A percentile compares a stretch with the other conserved stretches of the same genome.
Evolutionary conservation across 164 flowering plant genomes (phyloP).

Genomic region (Annona squamosa): DNA sequence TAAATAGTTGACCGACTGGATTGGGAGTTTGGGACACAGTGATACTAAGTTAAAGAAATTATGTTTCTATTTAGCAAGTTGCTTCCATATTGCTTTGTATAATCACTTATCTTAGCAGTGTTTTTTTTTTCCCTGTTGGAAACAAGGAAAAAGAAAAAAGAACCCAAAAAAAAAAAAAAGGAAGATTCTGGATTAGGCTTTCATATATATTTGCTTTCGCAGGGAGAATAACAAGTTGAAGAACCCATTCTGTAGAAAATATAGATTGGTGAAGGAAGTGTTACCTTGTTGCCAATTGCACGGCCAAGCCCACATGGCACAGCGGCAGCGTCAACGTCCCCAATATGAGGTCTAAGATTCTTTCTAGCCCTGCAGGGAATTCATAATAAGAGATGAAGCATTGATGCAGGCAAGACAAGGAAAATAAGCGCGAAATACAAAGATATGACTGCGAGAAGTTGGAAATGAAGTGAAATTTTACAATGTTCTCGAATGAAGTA

Average conservation of each 20-base stretch:
- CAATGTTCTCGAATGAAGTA: not conserved
- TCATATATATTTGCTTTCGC: not conserved
- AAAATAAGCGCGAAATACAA: no score
- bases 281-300: constrained; percentile 97
- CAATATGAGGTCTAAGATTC: constrained; percentile 58
- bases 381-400: constrained; percentile 1
- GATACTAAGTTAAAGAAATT: no score
- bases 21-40: no score
- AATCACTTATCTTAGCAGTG: no score
- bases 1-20: no score
- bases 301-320: constrained; percentile 99
- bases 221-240: not conserved
- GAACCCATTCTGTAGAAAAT: not conserved
- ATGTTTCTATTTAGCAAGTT: no score
- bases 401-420: not conserved
- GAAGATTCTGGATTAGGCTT: not conserved
- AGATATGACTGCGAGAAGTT: not conserved
- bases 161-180: no score
- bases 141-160: no score
- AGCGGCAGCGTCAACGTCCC: constrained; percentile 92
- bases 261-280: not conserved
- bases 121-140: no score
- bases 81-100: no score
- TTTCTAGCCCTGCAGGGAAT: constrained; percentile 63
- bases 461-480: constrained; percentile 5